phyloP scores from a whole-genome alignment of 2,329 filamentous ascomycete species.

The Fusarium sp. region DNA sequence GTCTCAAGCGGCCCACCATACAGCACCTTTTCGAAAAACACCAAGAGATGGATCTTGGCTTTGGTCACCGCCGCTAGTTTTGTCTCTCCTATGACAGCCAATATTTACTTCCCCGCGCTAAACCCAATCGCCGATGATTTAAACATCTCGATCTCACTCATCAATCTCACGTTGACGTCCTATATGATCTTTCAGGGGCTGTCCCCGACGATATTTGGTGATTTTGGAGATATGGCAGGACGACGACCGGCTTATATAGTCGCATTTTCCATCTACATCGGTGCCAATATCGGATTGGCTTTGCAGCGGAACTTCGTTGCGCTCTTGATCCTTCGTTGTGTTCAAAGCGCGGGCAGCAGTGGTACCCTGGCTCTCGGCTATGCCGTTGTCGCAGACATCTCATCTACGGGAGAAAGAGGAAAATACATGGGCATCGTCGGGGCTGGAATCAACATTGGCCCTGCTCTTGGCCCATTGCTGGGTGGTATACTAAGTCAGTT shows the following conservation, averaged over 20 bases:
- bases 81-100: conserved; percentile 68
- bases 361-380: conserved; percentile 77
- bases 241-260: conserved; percentile 71
- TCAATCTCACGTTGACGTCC: conserved; percentile 66
- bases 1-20: conserved; percentile 43
- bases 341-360: conserved; percentile 73
- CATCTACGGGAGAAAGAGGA: conserved; percentile 75
- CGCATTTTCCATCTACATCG: conserved; percentile 66
- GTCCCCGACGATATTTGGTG: conserved; percentile 69
- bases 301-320: conserved; percentile 68
- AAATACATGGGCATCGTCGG: conserved; percentile 77
- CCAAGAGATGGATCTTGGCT: conserved; percentile 63
- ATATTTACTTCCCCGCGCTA: conserved; percentile 64
- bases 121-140: conserved; percentile 55
- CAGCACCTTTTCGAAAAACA: conserved; percentile 48
- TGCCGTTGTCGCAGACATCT: conserved; percentile 78
- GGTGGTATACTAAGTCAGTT: conserved; percentile 73
- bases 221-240: conserved; percentile 70
- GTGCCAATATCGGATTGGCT: conserved; percentile 69
- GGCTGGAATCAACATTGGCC: conserved; percentile 66
- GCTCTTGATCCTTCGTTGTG: conserved; percentile 68
- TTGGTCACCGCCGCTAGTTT: conserved; percentile 66
- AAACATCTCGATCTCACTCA: conserved; percentile 52
- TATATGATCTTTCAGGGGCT: conserved; percentile 74
- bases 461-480: conserved; percentile 68